A percentile compares a stretch with the other conserved stretches of the same genome.
Evolutionary conservation across 164 flowering plant species (phyloP).

Genomic region (Piper betle): DNA sequence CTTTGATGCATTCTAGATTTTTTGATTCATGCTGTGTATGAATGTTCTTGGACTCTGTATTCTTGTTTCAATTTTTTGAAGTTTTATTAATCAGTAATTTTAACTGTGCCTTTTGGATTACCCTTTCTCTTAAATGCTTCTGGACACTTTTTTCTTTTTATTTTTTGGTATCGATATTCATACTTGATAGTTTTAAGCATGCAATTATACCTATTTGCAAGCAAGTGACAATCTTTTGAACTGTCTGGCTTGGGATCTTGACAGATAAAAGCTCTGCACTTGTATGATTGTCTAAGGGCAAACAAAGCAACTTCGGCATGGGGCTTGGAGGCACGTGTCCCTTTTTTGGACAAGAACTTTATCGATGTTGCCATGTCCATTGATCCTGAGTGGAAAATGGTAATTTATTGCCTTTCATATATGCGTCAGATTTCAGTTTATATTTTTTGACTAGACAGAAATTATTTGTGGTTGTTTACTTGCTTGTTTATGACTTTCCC

Average conservation of each 20-base stretch:
- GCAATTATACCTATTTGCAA: not conserved
- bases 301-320: constrained; percentile 97
- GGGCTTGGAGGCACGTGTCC: constrained; percentile 99
- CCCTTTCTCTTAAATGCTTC: too few species aligned
- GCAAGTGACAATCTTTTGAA: not conserved
- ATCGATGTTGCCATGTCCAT: constrained; percentile 75
- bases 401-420: constrained; percentile 5
- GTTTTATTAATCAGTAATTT: too few species aligned
- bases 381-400: constrained; percentile 98
- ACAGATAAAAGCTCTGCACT: constrained; percentile 66
- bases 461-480: not conserved
- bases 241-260: not conserved
- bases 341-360: constrained; percentile 84
- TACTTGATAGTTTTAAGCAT: too few species aligned
- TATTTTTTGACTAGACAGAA: too few species aligned
- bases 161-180: too few species aligned
- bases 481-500: too few species aligned
- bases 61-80: too few species aligned
- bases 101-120: too few species aligned
- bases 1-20: too few species aligned
- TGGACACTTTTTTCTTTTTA: too few species aligned
- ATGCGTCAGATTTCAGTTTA: not conserved
- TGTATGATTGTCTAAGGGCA: constrained; percentile 85
- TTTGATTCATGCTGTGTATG: too few species aligned
- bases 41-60: too few species aligned